These are phyloP conservation scores for Neonectria faginata DNA, from an alignment of 2,329 filamentous ascomycete species.

Conservation along the genomic window DNA sequence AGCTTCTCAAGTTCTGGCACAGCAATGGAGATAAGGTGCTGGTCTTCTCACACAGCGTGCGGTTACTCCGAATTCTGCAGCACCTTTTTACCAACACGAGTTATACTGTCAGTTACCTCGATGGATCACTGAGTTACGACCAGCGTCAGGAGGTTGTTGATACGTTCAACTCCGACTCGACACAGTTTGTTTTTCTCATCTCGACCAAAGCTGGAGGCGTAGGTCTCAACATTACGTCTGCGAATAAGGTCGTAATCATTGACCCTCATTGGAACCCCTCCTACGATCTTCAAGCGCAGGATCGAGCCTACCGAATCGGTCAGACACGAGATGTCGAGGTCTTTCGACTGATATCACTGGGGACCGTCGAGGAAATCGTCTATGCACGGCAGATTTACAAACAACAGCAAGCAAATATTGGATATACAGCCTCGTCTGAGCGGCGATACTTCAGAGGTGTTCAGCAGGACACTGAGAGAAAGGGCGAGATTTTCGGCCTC, in stretches of 20 bases:
- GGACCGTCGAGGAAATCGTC: constrained; percentile 96
- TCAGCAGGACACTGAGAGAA: constrained; percentile 82
- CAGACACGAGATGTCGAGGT: constrained; percentile 95
- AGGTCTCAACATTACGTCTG: constrained; percentile 94
- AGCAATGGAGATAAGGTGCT: constrained; percentile 92
- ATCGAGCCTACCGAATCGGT: constrained; percentile 94
- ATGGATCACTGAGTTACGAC: constrained; percentile 85
- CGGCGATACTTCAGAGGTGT: constrained; percentile 96
- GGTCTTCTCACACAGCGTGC: constrained; percentile 93
- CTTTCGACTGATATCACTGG: constrained; percentile 88
- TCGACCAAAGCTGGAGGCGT: constrained; percentile 94
- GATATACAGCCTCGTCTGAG: constrained; percentile 91
- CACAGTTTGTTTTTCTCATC: constrained; percentile 94
- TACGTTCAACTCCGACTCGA: constrained; percentile 88
- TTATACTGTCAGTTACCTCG: constrained; percentile 92
- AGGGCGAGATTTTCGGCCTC: constrained; percentile 94
- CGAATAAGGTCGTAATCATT: constrained; percentile 97
- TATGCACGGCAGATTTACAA: constrained; percentile 99
- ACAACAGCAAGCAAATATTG: constrained; percentile 98
- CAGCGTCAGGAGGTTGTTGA: constrained; percentile 86
- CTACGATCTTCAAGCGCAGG: constrained; percentile 95
- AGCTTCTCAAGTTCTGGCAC: constrained; percentile 90
- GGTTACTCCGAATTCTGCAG: constrained; percentile 84
- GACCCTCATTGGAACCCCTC: constrained; percentile 98
- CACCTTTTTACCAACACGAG: constrained; percentile 87